Evolutionary conservation across 768 basidiomycete genomes (phyloP).

Genomic region (Panaeolus cyanescens): DNA sequence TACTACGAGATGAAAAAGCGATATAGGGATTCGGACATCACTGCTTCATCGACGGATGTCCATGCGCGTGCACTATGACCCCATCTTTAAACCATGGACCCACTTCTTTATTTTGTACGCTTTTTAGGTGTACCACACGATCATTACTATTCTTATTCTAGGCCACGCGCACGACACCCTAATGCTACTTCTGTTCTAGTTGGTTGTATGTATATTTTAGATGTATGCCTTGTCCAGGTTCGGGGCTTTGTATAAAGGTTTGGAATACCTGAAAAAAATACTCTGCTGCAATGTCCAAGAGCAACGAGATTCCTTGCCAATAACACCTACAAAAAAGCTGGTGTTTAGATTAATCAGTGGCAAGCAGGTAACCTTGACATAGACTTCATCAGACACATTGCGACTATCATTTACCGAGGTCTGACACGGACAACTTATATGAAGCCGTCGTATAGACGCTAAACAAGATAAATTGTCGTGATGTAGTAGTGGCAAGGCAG

Average conservation of each 20-base stretch:
- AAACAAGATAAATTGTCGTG: background rate
- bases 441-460: no score
- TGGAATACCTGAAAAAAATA: background rate
- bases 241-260: background rate
- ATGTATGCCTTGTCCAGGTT: background rate
- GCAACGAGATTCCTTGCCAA: background rate
- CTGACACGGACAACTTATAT: no score
- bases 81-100: background rate
- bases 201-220: constrained; percentile 2
- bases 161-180: background rate
- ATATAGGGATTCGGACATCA: constrained; percentile 20
- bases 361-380: no score
- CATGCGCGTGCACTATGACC: constrained; percentile 13
- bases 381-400: no score
- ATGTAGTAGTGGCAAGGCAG: background rate
- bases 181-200: background rate
- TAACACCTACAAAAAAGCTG: no score
- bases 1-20: constrained; percentile 26
- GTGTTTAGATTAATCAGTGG: no score
- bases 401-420: no score
- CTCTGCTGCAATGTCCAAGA: background rate
- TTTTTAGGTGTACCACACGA: background rate
- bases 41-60: constrained; percentile 19
- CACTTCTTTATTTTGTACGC: background rate
- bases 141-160: background rate